These are phyloP conservation scores for Apiospora hydei DNA, from an alignment of 2,329 filamentous ascomycete genomes.

Conservation along the genomic window DNA sequence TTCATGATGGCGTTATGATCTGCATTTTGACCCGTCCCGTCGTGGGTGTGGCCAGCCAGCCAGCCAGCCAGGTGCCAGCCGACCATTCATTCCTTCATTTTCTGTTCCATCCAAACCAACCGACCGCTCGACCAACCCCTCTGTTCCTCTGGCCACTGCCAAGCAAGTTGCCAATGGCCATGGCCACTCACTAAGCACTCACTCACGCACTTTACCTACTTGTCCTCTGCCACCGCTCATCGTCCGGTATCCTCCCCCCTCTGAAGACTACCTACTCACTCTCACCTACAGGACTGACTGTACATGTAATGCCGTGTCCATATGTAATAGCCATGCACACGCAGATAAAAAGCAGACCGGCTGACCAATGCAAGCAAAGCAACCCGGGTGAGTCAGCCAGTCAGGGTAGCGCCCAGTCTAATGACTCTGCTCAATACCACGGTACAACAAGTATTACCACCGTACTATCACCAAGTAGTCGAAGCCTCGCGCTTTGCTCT, in stretches of 20 bases:
- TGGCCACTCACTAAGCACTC: neutral
- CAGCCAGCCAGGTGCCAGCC: slow-evolving; percentile 10
- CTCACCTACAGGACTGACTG: neutral
- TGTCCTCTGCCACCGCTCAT: neutral
- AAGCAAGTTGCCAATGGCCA: neutral
- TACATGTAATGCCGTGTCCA: no score
- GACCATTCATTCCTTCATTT: neutral
- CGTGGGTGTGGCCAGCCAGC: neutral
- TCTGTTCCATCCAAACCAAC: neutral
- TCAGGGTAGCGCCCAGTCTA: neutral
- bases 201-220: neutral
- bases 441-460: neutral
- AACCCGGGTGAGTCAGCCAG: slow-evolving; percentile 4
- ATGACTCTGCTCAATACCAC: slow-evolving; percentile 4
- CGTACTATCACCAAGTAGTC: neutral
- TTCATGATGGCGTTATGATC: slow-evolving; percentile 21
- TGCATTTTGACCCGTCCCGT: slow-evolving; percentile 13
- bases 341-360: neutral
- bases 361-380: neutral
- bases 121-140: neutral
- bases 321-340: neutral
- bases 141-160: no score
- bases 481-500: neutral
- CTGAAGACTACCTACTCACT: neutral
- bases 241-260: neutral